phyloP scores from a whole-genome alignment of 371 early-diverging fungal species.

The Mortierella sp. region DNA sequence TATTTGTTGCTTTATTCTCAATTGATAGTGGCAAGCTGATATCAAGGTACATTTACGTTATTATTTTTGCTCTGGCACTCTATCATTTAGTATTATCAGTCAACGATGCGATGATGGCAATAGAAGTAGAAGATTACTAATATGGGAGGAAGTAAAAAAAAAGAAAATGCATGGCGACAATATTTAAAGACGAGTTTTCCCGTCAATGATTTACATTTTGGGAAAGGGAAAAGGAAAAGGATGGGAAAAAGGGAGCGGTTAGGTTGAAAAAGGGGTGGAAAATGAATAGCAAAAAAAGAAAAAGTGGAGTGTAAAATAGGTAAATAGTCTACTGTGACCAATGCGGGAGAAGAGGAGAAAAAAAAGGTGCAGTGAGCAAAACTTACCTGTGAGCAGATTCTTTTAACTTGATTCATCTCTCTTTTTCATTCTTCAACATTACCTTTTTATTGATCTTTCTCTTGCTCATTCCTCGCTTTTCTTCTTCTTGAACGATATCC shows the following conservation, averaged over 20 bases:
- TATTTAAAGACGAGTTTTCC: no score
- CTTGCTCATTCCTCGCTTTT: neutral
- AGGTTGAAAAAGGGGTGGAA: slow-evolving; percentile 1
- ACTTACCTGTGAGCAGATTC: neutral
- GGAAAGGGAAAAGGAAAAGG: neutral
- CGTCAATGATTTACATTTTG: neutral
- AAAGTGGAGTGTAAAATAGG: neutral
- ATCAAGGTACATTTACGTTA: no score
- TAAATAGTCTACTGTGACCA: neutral
- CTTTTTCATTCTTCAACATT: neutral
- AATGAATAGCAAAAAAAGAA: neutral
- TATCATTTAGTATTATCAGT: no score
- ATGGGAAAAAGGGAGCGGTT: neutral
- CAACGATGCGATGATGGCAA: no score
- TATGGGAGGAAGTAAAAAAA: no score
- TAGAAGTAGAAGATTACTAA: no score
- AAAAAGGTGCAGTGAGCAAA: neutral
- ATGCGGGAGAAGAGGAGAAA: neutral
- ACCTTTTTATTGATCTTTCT: no score
- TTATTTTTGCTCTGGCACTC: neutral
- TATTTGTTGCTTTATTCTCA: neutral
- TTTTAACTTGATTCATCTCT: neutral
- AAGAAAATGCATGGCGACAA: no score
- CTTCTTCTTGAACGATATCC: slow-evolving; percentile 1
- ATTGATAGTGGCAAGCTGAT: no score